Evolutionary conservation across 495 filamentous ascomycete genomes (phyloP).

Genomic region (Aspergillus carlsbadensis): DNA sequence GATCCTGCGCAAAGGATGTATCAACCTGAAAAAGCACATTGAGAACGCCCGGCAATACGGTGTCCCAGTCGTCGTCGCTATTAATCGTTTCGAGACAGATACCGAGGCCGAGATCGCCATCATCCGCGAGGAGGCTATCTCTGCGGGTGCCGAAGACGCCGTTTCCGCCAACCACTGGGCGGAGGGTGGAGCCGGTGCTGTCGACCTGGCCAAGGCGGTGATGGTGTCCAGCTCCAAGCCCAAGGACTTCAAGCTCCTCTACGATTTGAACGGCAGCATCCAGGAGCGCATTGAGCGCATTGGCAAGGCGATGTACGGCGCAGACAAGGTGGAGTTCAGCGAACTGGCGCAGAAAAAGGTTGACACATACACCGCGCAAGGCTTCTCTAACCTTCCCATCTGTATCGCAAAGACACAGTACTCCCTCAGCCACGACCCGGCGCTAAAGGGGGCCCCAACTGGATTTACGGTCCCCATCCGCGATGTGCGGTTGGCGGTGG

Average conservation of each 20-base stretch:
- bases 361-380: constrained; percentile 89
- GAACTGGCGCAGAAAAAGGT: constrained; percentile 94
- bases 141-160: constrained; percentile 90
- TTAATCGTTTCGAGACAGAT: constrained; percentile 94
- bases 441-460: constrained; percentile 92
- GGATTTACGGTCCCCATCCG: constrained; percentile 95
- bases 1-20: constrained; percentile 80
- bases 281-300: constrained; percentile 92
- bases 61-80: constrained; percentile 93
- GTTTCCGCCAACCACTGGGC: constrained; percentile 96
- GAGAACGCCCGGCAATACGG: constrained; percentile 84
- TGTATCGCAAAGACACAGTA: constrained; percentile 99
- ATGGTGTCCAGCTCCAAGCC: constrained; percentile 78
- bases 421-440: constrained; percentile 89
- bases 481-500: constrained; percentile 90
- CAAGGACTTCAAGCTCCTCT: constrained; percentile 89
- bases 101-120: constrained; percentile 89
- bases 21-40: constrained; percentile 94
- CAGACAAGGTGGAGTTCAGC: constrained; percentile 85
- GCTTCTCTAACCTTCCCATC: constrained; percentile 88
- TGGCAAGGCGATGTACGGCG: constrained; percentile 90
- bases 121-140: constrained; percentile 85
- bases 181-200: constrained; percentile 86
- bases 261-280: constrained; percentile 74
- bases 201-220: constrained; percentile 86